Base-by-base conservation (phyloP, 2,329 filamentous ascomycete genomes). In the Pestalotiopsis sp. region DNA sequence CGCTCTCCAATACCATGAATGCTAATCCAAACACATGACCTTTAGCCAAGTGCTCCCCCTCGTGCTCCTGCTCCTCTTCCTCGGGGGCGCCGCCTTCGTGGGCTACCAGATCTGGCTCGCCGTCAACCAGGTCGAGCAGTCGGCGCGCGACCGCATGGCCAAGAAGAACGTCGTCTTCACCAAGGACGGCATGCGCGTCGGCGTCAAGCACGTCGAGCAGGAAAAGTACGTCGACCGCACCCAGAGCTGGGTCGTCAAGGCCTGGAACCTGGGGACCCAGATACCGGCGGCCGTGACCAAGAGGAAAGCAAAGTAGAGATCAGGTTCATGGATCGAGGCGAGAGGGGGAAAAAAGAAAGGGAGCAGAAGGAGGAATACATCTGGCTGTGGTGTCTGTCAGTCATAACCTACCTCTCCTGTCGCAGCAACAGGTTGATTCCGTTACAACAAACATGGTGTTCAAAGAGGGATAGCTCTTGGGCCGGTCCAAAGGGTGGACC, bases 171-270 rank as follows among this genome's bases (percentile, higher is more conserved):
- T 95, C 68, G 84, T 89, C 56, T 92, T 94, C 80, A 91, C 90
- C 52, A 93, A 92, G 78, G 92, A 94, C 68, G 92, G 92, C 67
- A 81, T 93, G 70, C 87, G 88, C 70, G 91, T 95, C 59, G 90
- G 90, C 63, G 77, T 95, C 70, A 92, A 91, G 80, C 85, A 93
- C 70, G 80, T 92, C 64, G 85, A 86, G 72, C 86, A 87, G 67
- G 92, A 94, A 81, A 88, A 87, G 62, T 93, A 93, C 77, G 88
- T 93, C 75, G 92, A 94, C 74, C 85, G 84, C 75, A 94, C 92
- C 20, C 92, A 95, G 82, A 89, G 85, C 72, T 89, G 86, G 80
- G 80, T 91, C 66, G 89, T 91, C 68, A 91, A 90, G 80, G 89
- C 89, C 1, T 91, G 89, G 89, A 90, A 91, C 74, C 75, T 90